Evolutionary conservation across 805 yeast genomes (phyloP).

Genomic region (Ogataea allantospora): DNA sequence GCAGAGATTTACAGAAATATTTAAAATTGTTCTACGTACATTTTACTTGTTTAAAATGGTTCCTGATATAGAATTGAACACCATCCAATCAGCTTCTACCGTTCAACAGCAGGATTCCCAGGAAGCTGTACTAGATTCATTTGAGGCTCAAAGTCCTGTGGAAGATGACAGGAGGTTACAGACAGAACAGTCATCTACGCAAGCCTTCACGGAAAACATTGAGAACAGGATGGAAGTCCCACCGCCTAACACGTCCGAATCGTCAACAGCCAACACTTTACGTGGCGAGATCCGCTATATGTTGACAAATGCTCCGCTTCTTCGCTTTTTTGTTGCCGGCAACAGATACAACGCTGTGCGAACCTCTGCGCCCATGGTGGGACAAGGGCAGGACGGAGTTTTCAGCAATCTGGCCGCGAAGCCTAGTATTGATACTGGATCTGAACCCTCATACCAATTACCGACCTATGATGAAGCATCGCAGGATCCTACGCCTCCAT

Average conservation of each 20-base stretch:
- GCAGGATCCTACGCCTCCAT: conserved; percentile 90
- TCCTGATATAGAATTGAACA: conserved; percentile 5
- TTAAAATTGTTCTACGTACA: not conserved
- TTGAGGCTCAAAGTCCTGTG: conserved; percentile 2
- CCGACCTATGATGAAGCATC: conserved; percentile 96
- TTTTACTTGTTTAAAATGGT: conserved; percentile 2
- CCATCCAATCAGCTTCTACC: not conserved
- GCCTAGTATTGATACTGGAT: conserved; percentile 49
- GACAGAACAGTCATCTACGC: conserved; percentile 2
- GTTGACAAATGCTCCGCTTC: conserved; percentile 30
- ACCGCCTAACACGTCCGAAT: not conserved
- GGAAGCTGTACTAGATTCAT: conserved; percentile 1
- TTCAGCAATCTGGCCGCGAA: conserved; percentile 90
- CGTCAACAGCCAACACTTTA: not conserved
- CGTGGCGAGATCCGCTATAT: conserved; percentile 5
- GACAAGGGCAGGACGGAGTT: conserved; percentile 75
- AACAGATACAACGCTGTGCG: conserved; percentile 26
- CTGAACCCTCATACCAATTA: conserved; percentile 53
- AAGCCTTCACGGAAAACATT: conserved; percentile 4
- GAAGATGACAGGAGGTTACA: conserved; percentile 7
- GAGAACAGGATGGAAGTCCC: conserved; percentile 3
- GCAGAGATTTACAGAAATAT: conserved; percentile 8
- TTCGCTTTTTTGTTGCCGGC: conserved; percentile 25
- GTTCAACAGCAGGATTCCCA: not conserved
- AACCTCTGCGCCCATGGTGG: conserved; percentile 16